Conservation (phyloP, 2,329 filamentous ascomycete species). For the Microcera coccophila region DNA sequence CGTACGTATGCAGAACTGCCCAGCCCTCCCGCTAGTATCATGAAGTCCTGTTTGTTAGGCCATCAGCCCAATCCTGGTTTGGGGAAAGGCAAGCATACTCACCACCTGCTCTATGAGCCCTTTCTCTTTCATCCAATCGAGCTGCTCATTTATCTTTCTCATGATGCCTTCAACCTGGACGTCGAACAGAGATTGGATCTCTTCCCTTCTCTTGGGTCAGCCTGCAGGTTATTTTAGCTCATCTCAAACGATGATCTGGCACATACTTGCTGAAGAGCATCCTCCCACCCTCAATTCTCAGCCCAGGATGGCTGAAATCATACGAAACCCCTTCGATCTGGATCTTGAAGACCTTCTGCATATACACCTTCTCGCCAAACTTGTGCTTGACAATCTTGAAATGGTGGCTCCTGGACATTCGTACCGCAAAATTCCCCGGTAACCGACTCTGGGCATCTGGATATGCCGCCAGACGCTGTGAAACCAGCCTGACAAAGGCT, state of each 20-base stretch:
- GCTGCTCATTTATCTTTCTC: slow-evolving; percentile 37
- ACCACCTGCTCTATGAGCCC: slow-evolving; percentile 34
- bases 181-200: slow-evolving; percentile 43
- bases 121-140: slow-evolving; percentile 36
- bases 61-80: neutral
- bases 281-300: slow-evolving; percentile 38
- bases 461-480: slow-evolving; percentile 33
- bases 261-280: slow-evolving; percentile 38
- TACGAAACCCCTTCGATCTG: slow-evolving; percentile 42
- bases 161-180: slow-evolving; percentile 29
- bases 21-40: slow-evolving; percentile 44
- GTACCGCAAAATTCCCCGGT: slow-evolving; percentile 34
- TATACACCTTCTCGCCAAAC: slow-evolving; percentile 44
- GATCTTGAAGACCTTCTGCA: slow-evolving; percentile 39
- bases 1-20: slow-evolving; percentile 45
- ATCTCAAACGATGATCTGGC: neutral
- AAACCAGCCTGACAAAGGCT: slow-evolving; percentile 38
- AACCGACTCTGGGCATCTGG: slow-evolving; percentile 34
- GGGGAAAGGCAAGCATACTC: slow-evolving; percentile 5
- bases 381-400: slow-evolving; percentile 39
- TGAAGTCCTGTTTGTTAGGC: slow-evolving; percentile 30
- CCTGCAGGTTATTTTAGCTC: neutral
- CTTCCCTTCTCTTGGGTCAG: slow-evolving; percentile 29
- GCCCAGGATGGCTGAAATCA: slow-evolving; percentile 35
- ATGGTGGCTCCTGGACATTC: slow-evolving; percentile 36